Evolutionary conservation across 371 early-diverging fungal genomes (phyloP).

Genomic region (Vairimorpha necatrix): DNA sequence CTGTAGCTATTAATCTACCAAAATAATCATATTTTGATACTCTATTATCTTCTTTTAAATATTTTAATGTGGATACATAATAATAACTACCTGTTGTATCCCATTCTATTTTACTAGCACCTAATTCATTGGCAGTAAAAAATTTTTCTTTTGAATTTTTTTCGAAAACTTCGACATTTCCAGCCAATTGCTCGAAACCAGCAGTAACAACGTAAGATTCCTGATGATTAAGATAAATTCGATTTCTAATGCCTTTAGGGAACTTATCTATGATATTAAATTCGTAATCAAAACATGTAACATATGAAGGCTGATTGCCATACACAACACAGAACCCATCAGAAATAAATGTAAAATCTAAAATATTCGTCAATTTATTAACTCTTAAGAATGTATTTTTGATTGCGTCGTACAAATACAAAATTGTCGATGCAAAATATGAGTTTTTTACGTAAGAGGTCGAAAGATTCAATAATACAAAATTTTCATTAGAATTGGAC

Average conservation of each 20-base stretch:
- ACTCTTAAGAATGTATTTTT: slow-evolving; percentile 1
- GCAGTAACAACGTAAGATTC: slow-evolving; percentile 54
- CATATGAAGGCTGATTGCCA: slow-evolving; percentile 60
- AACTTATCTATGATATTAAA: slow-evolving; percentile 45
- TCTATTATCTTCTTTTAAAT: slow-evolving; percentile 63
- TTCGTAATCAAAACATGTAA: slow-evolving; percentile 40
- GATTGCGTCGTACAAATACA: slow-evolving; percentile 48
- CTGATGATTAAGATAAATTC: slow-evolving; percentile 55
- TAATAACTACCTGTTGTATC: slow-evolving; percentile 58
- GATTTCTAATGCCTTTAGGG: slow-evolving; percentile 57
- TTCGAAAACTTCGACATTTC: slow-evolving; percentile 59
- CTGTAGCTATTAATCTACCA: slow-evolving; percentile 55
- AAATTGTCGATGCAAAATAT: slow-evolving; percentile 57
- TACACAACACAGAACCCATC: slow-evolving; percentile 58
- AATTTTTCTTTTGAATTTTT: slow-evolving; percentile 19
- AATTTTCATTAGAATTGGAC: neutral
- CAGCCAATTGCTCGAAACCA: slow-evolving; percentile 64
- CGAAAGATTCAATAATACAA: slow-evolving; percentile 27
- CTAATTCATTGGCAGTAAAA: slow-evolving; percentile 54
- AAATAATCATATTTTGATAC: slow-evolving; percentile 63
- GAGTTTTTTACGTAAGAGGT: slow-evolving; percentile 54
- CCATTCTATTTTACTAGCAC: slow-evolving; percentile 63
- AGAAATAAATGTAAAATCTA: slow-evolving; percentile 47
- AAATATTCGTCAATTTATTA: slow-evolving; percentile 25
- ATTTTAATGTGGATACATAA: slow-evolving; percentile 59